Base-by-base conservation (phyloP, 352 stramenopile genomes). In the Phytopythium aichiense region DNA sequence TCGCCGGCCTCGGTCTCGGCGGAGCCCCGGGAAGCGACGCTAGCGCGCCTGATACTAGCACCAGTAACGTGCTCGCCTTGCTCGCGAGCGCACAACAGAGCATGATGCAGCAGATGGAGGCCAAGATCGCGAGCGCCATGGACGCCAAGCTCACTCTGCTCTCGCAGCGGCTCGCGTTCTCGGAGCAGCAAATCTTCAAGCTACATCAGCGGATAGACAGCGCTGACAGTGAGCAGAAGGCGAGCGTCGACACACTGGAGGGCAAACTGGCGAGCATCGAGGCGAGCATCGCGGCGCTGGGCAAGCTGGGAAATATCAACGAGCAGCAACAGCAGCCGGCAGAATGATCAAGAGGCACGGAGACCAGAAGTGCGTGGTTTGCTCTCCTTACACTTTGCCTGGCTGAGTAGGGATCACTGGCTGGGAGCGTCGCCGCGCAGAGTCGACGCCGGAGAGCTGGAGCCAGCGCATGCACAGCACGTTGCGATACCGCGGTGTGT, bases 401-500 rank as follows among this genome's bases (percentile, higher is more conserved):
- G 48, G 4, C 7, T n/a, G 16, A 0, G 48, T 23, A 38, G 7
- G 7, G 20, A 23, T 37, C 15, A 23, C 12, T 18, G 60, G 56
- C 48, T 20, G 53, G 72, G 25, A 60, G 80, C 69, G 56, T 42
- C 64, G 60, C 33, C 67, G 65, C 38, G 40, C 52, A 7, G 66
- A 61, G 7, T 72, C 61, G 38, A 61, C 63, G 48, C 64, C 66
- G 40, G 68, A 61, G 18, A 69, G 56, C 56, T 79, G 75, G 12
- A 87, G 57, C 73, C 78, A 89, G 0, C 69, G 69, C 71, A 88
- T 88, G 46, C 76, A 88, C 13, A 91, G 61, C 35, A 88, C 64
- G 35, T 78, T 91, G 22, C 73, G 76, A 51, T 87, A 84, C 0
- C 83, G 69, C 15, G 60, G 59, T 1, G 67, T 78, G 55, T 91